Conservation (phyloP, 768 basidiomycete genomes). For the Rhodocollybia butyracea region DNA sequence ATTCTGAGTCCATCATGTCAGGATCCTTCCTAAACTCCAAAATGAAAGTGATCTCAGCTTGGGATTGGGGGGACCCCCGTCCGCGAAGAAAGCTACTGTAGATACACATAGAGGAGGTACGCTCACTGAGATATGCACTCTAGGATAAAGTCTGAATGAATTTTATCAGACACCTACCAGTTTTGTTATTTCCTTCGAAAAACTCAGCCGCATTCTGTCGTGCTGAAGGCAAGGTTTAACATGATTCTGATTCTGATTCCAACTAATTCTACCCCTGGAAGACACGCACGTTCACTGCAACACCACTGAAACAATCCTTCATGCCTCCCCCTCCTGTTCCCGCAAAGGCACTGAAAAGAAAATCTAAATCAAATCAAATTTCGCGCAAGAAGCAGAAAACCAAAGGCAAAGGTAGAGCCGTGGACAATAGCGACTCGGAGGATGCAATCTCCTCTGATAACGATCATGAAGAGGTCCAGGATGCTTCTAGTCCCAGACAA, state of each 20-base stretch:
- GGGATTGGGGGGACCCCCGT: slow-evolving; percentile 33
- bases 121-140: slow-evolving; percentile 10
- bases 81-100: slow-evolving; percentile 63
- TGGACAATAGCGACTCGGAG: slow-evolving; percentile 19
- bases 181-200: slow-evolving; percentile 88
- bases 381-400: slow-evolving; percentile 32
- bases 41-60: slow-evolving; percentile 49
- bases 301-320: slow-evolving; percentile 19
- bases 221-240: slow-evolving; percentile 64
- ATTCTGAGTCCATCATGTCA: slow-evolving; percentile 22
- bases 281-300: slow-evolving; percentile 41
- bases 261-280: slow-evolving; percentile 15
- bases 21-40: slow-evolving; percentile 64
- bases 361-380: slow-evolving; percentile 10
- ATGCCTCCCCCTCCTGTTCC: slow-evolving; percentile 17
- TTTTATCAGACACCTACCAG: slow-evolving; percentile 73
- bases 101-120: slow-evolving; percentile 85
- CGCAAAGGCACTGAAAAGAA: slow-evolving; percentile 17
- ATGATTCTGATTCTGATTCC: slow-evolving; percentile 2
- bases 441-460: slow-evolving; percentile 17
- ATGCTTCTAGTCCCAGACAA: not conserved
- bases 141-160: not conserved
- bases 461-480: slow-evolving; percentile 20
- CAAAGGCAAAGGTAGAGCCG: slow-evolving; percentile 30
- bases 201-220: slow-evolving; percentile 75